Conservation (phyloP, 139 green algal genomes). For the Auxenochlorella pyrenoidosa region DNA sequence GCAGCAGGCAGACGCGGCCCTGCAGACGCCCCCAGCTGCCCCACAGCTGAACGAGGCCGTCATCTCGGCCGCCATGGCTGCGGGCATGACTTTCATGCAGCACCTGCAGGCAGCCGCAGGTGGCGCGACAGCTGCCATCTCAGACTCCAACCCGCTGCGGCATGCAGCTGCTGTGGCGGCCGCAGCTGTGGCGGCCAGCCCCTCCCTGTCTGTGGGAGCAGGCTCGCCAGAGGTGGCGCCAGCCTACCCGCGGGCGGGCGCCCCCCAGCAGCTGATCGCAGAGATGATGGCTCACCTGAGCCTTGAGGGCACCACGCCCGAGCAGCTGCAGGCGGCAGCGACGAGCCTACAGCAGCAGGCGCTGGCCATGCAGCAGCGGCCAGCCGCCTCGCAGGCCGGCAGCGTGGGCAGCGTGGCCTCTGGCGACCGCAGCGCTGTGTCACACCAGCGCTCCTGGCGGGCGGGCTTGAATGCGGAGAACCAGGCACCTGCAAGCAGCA, state of each 20-base stretch:
- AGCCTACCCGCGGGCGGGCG: background rate
- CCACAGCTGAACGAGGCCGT: slow-evolving; percentile 16
- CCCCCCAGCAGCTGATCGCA: slow-evolving; percentile 8
- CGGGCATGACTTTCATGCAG: slow-evolving; percentile 20
- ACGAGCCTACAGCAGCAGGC: slow-evolving; percentile 18
- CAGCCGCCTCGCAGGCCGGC: background rate
- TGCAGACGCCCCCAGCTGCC: background rate
- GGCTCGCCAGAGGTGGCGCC: background rate
- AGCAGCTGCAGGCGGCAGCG: slow-evolving; percentile 14
- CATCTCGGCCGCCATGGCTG: slow-evolving; percentile 13
- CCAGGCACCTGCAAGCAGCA: background rate
- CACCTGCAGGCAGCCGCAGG: slow-evolving; percentile 10
- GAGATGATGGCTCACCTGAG: slow-evolving; percentile 22
- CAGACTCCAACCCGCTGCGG: slow-evolving; percentile 15
- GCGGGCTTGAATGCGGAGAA: background rate
- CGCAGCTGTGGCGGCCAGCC: background rate
- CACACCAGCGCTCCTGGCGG: background rate
- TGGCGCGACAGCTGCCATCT: background rate
- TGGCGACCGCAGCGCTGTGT: background rate
- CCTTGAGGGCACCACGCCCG: background rate
- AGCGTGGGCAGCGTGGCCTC: slow-evolving; percentile 14
- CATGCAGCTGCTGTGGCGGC: background rate
- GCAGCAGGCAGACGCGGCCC: background rate
- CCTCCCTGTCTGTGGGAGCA: background rate
- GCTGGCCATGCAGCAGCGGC: slow-evolving; percentile 13